phyloP scores from a whole-genome alignment of 2,329 filamentous ascomycete genomes.

The Pezicula radicicola region DNA sequence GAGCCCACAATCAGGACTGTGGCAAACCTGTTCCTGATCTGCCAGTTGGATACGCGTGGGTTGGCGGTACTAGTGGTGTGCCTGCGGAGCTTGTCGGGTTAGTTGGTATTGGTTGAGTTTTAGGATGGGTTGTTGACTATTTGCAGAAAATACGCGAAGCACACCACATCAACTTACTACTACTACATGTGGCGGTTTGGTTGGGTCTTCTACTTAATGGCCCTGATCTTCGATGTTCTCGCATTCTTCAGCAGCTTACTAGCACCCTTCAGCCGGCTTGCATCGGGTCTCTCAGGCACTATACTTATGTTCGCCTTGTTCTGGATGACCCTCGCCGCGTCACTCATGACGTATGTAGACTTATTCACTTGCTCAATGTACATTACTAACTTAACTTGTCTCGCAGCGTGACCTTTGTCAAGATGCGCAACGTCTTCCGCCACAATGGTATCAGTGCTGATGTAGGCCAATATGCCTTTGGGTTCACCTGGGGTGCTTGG shows the following conservation, averaged over 20 bases:
- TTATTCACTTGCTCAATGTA: neutral
- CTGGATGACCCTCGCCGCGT: conserved; percentile 63
- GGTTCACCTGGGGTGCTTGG: conserved; percentile 73
- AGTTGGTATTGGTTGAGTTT: conserved; percentile 13
- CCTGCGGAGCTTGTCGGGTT: conserved; percentile 52
- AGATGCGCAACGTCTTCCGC: conserved; percentile 65
- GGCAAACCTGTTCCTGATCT: conserved; percentile 57
- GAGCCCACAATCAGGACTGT: conserved; percentile 62
- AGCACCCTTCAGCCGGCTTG: conserved; percentile 68
- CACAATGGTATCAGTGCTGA: conserved; percentile 50
- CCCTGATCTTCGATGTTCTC: conserved; percentile 71
- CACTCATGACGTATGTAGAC: conserved; percentile 70
- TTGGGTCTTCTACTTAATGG: conserved; percentile 87
- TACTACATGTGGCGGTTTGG: conserved; percentile 89
- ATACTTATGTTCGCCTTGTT: conserved; percentile 59
- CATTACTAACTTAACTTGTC: conserved; percentile 15
- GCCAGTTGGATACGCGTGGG: conserved; percentile 71
- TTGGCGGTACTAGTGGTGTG: conserved; percentile 49
- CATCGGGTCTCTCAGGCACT: conserved; percentile 62
- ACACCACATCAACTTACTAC: conserved; percentile 58
- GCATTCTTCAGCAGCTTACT: conserved; percentile 68
- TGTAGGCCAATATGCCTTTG: conserved; percentile 68
- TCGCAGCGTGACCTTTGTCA: conserved; percentile 58
- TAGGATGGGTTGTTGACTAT: conserved; percentile 6
- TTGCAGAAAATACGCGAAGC: conserved; percentile 46